phyloP scores from a whole-genome alignment of 2,329 filamentous ascomycete genomes.

The Colletotrichum gloeosporioides region DNA sequence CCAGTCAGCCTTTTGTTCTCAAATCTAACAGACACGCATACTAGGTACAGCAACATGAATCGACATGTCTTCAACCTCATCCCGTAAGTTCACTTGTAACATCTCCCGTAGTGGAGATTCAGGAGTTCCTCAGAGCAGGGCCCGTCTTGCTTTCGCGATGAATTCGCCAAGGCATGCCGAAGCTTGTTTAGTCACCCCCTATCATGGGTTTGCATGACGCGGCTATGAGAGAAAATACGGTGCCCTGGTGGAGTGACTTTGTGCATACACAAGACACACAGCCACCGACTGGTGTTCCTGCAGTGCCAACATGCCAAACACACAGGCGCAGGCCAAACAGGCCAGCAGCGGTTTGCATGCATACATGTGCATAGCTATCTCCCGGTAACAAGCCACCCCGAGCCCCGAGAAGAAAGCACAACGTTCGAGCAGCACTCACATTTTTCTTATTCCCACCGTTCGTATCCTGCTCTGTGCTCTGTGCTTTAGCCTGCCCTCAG shows the following conservation, averaged over 20 bases:
- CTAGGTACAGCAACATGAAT: not conserved
- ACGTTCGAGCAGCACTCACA: not conserved
- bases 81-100: not conserved
- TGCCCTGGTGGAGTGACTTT: not conserved
- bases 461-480: not conserved
- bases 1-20: not conserved
- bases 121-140: not conserved
- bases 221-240: slow-evolving; percentile 6
- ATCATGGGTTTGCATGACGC: slow-evolving; percentile 10
- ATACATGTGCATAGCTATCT: not conserved
- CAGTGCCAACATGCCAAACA: not conserved
- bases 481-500: not conserved
- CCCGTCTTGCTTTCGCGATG: not conserved
- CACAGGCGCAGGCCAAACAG: not conserved
- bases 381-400: not conserved
- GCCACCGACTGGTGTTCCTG: not conserved
- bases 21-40: not conserved
- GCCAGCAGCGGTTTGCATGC: not conserved
- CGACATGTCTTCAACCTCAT: not conserved
- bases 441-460: not conserved
- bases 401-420: not conserved
- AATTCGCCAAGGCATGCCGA: not conserved
- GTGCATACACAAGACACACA: not conserved
- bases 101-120: not conserved
- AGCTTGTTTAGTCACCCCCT: slow-evolving; percentile 15